Base-by-base conservation (phyloP, 495 filamentous ascomycete species). In the Trichoderma orchidacearum region DNA sequence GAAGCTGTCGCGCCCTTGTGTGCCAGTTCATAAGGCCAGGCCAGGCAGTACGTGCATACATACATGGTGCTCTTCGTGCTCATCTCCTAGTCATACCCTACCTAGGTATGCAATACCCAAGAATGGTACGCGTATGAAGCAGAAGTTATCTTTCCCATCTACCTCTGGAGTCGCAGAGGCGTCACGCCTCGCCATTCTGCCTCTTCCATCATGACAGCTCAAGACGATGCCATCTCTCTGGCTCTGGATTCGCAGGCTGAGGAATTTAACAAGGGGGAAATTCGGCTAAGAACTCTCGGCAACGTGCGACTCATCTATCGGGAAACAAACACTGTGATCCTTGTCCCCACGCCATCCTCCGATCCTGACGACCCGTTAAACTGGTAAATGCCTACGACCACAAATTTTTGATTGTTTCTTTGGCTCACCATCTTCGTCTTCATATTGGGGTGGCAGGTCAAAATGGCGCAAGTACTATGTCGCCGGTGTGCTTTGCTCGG, bases 351-450 rank as follows among this genome's bases (percentile, higher is more conserved):
- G 1, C 82, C 81, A 1, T 83, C 79, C 0, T 63, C 69, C 35
- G 79, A 85, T 56, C 81, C 80, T 3, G 78, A 83, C 59, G 81
- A 84, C 62, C 82, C 81, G 15, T 64, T 85, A 38, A 83, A 81
- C 55, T 72, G 69, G 69, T 71, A 63, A 27, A 18, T 21, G 3
- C 17, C 17, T 12, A 13, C 18, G n/a, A 13, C 17, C 17, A n/a
- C 28, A 28, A 13, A 27, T 27, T 0, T 7, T 18, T 48, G 2
- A 8, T 8, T 12, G 2, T 6, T 28, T 48, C 18, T 25, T 11
- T 6, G 8, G 21, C 18, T 31, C 54, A 56, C 25, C 18, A 55
- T 15, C 11, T 15, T 15, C 53, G 18, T 1, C n/a, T 17, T n/a
- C n/a, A n/a, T n/a, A n/a, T n/a, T n/a, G n/a, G n/a, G n/a, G n/a